Conservation (phyloP, 1,284 basidiomycete species). For the Ustilago hordei region DNA sequence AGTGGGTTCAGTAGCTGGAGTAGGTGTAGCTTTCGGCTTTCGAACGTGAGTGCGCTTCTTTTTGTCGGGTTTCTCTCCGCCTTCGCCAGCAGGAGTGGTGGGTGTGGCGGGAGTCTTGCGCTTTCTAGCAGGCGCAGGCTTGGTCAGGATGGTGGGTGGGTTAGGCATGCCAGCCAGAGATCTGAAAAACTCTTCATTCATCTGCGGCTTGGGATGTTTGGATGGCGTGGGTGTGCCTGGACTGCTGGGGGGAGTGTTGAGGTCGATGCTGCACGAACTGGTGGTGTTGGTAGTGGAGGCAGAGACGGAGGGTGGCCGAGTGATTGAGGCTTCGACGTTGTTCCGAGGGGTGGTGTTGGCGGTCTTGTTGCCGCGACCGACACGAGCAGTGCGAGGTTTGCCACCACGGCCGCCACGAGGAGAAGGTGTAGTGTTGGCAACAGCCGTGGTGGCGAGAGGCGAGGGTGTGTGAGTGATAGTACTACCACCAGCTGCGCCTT, state of each 20-base stretch:
- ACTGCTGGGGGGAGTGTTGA: neutral
- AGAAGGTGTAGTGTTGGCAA: neutral
- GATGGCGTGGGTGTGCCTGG: neutral
- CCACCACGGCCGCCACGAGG: conserved; percentile 1
- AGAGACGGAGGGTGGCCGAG: neutral
- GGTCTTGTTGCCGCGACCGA: neutral
- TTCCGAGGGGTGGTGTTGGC: neutral
- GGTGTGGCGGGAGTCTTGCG: conserved; percentile 7
- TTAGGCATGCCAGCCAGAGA: neutral
- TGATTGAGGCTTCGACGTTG: neutral
- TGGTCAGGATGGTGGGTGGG: conserved; percentile 15
- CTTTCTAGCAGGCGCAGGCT: conserved; percentile 6
- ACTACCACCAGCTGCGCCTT: neutral
- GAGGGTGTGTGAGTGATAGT: neutral
- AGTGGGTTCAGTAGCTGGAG: neutral
- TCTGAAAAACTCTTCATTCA: neutral
- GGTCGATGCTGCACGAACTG: neutral
- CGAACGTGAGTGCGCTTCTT: conserved; percentile 20
- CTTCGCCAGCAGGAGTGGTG: neutral
- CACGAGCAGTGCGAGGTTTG: neutral
- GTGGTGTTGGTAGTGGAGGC: neutral
- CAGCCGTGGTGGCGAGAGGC: neutral
- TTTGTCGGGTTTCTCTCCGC: neutral
- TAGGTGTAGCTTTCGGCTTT: neutral
- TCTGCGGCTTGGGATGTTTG: neutral